phyloP scores from a whole-genome alignment of 139 green algal genomes.

The Picochlorum sp. region DNA sequence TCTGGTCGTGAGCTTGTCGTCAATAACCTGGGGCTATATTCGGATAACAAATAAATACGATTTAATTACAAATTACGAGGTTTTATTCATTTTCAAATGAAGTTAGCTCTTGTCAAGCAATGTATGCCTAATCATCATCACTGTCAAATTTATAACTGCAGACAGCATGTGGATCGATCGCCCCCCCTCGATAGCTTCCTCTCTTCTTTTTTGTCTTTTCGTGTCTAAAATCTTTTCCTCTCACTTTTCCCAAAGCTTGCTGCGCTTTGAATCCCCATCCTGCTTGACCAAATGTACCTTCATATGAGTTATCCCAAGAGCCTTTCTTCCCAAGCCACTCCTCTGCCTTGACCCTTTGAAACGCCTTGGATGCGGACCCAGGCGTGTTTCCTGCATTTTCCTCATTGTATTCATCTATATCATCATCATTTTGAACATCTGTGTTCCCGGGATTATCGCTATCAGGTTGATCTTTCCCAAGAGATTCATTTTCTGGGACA shows the following conservation, averaged over 20 bases:
- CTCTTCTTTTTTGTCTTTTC: conserved; percentile 99
- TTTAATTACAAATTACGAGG: no score
- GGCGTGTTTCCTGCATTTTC: conserved; percentile 3
- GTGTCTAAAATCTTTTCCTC: conserved; percentile 88
- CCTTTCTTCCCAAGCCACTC: conserved; percentile 77
- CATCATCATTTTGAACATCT: conserved; percentile 8
- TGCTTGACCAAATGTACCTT: conserved; percentile 48
- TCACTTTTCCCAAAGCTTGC: conserved; percentile 65
- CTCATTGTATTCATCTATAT: not conserved
- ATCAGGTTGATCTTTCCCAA: conserved; percentile 1
- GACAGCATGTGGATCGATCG: conserved; percentile 65
- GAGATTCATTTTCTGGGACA: not conserved
- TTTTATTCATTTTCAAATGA: no score
- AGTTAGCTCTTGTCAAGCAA: no score
- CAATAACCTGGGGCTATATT: not conserved
- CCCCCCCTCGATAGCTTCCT: conserved; percentile 79
- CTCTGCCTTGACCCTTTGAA: conserved; percentile 69
- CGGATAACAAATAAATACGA: no score
- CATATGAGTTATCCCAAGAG: conserved; percentile 61
- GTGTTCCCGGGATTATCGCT: conserved; percentile 19
- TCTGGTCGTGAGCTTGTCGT: not conserved
- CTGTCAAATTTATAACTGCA: conserved; percentile 91
- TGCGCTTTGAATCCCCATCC: conserved; percentile 93
- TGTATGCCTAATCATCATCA: no score
- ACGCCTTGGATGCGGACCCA: conserved; percentile 35